Evolutionary conservation across 108 stramenopile species (phyloP).

Genomic region (Phaeodactylum tricornutum): DNA sequence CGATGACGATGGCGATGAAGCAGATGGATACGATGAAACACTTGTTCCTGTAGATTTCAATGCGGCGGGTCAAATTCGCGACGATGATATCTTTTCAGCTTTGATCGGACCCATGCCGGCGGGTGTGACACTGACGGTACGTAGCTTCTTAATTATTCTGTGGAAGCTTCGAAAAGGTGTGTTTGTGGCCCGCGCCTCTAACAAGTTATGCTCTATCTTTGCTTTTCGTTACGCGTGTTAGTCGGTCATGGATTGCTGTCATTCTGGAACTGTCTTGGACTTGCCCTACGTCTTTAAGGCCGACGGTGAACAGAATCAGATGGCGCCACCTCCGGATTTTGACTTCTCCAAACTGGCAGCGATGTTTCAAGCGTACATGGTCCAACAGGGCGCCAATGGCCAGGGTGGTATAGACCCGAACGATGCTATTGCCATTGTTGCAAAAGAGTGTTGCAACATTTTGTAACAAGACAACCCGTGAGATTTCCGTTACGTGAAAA

Average conservation of each 20-base stretch:
- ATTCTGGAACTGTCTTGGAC: slow-evolving; percentile 83
- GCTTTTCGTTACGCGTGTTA: neutral
- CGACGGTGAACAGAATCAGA: slow-evolving; percentile 35
- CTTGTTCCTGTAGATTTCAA: slow-evolving; percentile 74
- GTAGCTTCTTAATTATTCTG: too few relatives aligned
- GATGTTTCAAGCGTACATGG: too few relatives aligned
- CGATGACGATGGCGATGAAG: slow-evolving; percentile 31
- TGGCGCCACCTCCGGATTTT: slow-evolving; percentile 35
- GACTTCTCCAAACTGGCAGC: slow-evolving; percentile 21
- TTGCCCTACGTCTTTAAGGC: slow-evolving; percentile 56
- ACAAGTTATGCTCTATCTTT: neutral
- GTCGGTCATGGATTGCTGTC: slow-evolving; percentile 48
- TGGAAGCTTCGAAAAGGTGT: too few relatives aligned
- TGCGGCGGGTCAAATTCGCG: slow-evolving; percentile 52
- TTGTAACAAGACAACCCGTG: too few relatives aligned
- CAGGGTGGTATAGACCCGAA: too few relatives aligned
- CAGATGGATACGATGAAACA: slow-evolving; percentile 77
- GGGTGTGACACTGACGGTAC: slow-evolving; percentile 21
- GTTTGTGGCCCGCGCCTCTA: too few relatives aligned
- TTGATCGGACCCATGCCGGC: slow-evolving; percentile 56
- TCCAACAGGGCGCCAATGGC: too few relatives aligned
- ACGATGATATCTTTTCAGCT: slow-evolving; percentile 66
- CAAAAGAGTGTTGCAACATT: too few relatives aligned
- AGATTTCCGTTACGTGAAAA: too few relatives aligned
- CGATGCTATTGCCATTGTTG: too few relatives aligned